Base-by-base conservation (phyloP, 148 eudicot genomes). In the Drosera capensis region DNA sequence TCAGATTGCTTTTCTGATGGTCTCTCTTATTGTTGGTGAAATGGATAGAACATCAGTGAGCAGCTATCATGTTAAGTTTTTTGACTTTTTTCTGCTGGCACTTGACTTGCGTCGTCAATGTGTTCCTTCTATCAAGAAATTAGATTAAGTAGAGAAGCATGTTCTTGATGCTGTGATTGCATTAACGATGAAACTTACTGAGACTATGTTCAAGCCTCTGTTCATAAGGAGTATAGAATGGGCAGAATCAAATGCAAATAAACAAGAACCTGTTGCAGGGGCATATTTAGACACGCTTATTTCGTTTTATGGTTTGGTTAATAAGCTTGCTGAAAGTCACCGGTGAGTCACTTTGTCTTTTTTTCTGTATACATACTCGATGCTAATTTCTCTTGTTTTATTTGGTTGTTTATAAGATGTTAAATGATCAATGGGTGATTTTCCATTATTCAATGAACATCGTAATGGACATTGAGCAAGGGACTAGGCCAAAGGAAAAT, bases 141-240 rank as follows among this genome's bases (percentile, higher is more conserved):
- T 90, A 14, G 46, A 63, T 59, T 51, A 25, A 38, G 82, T 90
- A 25, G 97, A 90, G 74, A 66, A 73, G 42, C 53, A 64, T 71
- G 87, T 84, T 43, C 63, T 70, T 51, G 41, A 48, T 68, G 75
- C 93, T 28, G 45, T 76, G 55, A 68, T 84, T 58, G 39, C 51
- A 51, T 72, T 90, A 62, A 68, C 93, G 14, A 65, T 78, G 95
- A 90, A 80, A 71, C 85, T 90, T 64, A 84, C 97, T 5, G 97
- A 84, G 62, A 71, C 75, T 30, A 90, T 80, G 93, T 90, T 90
- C 66, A 80, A 63, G 73, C 95, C 97, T 60, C 85, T 90, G 43
- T 84, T 90, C 63, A 60, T 84, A 41, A 71, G 67, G 58, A 62
- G 81, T 45, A 64, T 90, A 49, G 97, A 90, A 55, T 90, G 97